Percentiles rank a stretch among this genome's conserved stretches.
phyloP scores from a whole-genome alignment of 345 rosid species.

The Geranium brycei region DNA sequence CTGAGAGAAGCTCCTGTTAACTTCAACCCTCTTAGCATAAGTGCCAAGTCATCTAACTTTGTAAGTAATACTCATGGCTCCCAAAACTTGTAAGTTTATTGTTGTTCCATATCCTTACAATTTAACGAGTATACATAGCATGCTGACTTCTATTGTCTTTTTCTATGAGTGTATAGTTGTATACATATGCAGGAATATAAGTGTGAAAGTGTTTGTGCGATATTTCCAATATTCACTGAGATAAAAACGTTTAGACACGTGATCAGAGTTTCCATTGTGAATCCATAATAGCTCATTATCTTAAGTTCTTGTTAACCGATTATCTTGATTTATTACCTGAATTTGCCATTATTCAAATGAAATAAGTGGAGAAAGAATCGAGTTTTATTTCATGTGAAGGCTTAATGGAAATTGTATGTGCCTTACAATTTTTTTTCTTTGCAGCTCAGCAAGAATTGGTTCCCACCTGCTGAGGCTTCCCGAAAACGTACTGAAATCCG shows the following conservation, averaged over 20 bases:
- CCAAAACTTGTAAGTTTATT: neutral
- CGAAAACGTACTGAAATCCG: neutral
- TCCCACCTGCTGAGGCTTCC: neutral
- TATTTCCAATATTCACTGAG: neutral
- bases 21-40: constrained; percentile 54
- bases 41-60: constrained; percentile 49
- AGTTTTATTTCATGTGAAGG: neutral
- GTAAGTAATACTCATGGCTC: constrained; percentile 35
- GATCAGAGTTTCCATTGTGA: too few species aligned
- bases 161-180: too few species aligned
- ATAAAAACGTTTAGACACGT: neutral
- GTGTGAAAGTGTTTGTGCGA: too few species aligned
- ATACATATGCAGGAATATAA: too few species aligned
- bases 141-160: neutral
- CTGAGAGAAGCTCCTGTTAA: constrained; percentile 63
- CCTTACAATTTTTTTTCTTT: neutral
- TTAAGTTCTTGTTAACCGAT: too few species aligned
- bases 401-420: neutral
- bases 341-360: neutral
- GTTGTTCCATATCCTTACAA: neutral
- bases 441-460: neutral
- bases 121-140: neutral
- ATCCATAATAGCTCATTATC: too few species aligned
- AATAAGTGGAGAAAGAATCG: neutral
- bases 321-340: too few species aligned